Conservation (phyloP, 129 eudicot genomes). For the Escallonia herrerae region DNA sequence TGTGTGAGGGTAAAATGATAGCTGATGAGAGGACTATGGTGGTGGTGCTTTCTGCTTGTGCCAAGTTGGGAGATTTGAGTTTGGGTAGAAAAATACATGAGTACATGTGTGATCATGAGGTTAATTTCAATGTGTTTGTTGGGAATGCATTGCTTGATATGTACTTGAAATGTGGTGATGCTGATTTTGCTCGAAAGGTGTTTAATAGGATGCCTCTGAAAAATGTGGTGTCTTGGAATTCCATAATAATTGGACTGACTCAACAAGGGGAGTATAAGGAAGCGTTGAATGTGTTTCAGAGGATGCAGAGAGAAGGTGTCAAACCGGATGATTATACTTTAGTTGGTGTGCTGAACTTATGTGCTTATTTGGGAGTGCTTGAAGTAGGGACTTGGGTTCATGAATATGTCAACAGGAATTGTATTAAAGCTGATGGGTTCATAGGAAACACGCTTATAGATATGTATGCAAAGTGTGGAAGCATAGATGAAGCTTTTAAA, state of each 20-base stretch:
- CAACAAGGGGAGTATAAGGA: slow-evolving; percentile 32
- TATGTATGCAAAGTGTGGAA: slow-evolving; percentile 48
- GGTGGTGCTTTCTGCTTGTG: slow-evolving; percentile 38
- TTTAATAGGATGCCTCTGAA: slow-evolving; percentile 37
- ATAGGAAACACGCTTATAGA: slow-evolving; percentile 41
- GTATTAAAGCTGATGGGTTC: slow-evolving; percentile 20
- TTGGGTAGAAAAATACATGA: slow-evolving; percentile 35
- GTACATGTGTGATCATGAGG: slow-evolving; percentile 20
- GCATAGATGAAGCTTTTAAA: slow-evolving; percentile 18
- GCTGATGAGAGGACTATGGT: slow-evolving; percentile 42
- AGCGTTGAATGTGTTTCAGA: slow-evolving; percentile 30
- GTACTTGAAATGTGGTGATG: slow-evolving; percentile 44
- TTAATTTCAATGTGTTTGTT: slow-evolving; percentile 33
- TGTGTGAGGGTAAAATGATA: slow-evolving; percentile 24
- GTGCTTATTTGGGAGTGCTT: slow-evolving; percentile 38
- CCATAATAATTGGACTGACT: slow-evolving; percentile 35
- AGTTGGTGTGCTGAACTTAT: slow-evolving; percentile 37
- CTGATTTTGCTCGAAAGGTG: slow-evolving; percentile 24
- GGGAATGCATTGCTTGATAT: slow-evolving; percentile 39
- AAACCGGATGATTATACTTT: slow-evolving; percentile 29
- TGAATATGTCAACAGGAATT: slow-evolving; percentile 25
- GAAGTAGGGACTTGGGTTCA: slow-evolving; percentile 42
- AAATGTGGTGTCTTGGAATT: slow-evolving; percentile 51
- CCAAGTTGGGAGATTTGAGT: slow-evolving; percentile 33
- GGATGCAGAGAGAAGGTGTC: slow-evolving; percentile 28